phyloP scores from a whole-genome alignment of 805 yeast species.

The Yamadazyma takamatsuzukensis region DNA sequence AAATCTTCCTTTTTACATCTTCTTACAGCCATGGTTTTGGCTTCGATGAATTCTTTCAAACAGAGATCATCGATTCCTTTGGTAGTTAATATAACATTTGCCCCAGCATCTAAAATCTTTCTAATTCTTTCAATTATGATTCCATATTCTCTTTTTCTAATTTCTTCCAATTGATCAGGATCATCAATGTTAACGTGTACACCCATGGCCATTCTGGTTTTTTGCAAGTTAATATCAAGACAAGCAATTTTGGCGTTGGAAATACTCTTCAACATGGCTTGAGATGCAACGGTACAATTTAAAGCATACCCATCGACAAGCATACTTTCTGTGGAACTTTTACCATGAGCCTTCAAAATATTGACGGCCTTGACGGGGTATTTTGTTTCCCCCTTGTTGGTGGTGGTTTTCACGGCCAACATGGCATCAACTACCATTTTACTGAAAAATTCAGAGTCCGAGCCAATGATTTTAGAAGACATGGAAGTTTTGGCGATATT shows the following conservation, averaged over 20 bases:
- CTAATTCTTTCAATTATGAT: conserved; percentile 78
- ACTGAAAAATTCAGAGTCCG: conserved; percentile 88
- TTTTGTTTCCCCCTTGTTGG: conserved; percentile 79
- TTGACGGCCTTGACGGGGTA: conserved; percentile 98
- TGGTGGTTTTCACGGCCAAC: conserved; percentile 89
- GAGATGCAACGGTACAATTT: conserved; percentile 95
- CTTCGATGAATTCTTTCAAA: conserved; percentile 85
- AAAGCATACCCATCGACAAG: conserved; percentile 92
- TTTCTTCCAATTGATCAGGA: conserved; percentile 94
- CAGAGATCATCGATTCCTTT: conserved; percentile 94
- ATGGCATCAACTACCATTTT: conserved; percentile 92
- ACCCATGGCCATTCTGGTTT: conserved; percentile 97
- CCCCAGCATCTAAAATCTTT: conserved; percentile 82
- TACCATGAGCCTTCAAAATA: conserved; percentile 94
- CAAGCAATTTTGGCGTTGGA: conserved; percentile 78
- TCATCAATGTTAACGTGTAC: conserved; percentile 95
- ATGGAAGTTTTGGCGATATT: conserved; percentile 95
- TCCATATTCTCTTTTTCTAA: conserved; percentile 83
- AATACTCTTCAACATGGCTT: conserved; percentile 83
- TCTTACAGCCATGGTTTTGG: conserved; percentile 92
- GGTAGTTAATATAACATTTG: conserved; percentile 88
- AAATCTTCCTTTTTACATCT: conserved; percentile 96
- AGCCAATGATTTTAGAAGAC: conserved; percentile 94
- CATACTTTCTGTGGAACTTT: conserved; percentile 81
- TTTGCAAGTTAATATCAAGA: conserved; percentile 88